Evolutionary conservation across 2,329 filamentous ascomycete species (phyloP).

Genomic region (Aspergillus brasiliensis): DNA sequence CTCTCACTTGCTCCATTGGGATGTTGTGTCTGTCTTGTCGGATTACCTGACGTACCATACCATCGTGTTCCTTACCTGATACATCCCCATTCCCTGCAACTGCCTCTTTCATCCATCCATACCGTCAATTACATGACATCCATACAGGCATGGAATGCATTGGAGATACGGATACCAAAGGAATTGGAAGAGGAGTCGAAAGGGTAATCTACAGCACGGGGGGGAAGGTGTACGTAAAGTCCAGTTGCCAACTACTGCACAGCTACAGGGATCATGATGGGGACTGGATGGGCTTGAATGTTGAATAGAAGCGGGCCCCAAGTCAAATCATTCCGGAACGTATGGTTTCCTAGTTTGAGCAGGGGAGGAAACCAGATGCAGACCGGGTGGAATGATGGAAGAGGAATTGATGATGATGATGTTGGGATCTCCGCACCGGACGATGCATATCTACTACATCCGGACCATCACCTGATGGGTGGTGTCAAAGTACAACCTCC

Average conservation of each 20-base stretch:
- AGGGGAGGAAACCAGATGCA: background rate
- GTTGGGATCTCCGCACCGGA: conserved; percentile 15
- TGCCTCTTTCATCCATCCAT: too few species aligned
- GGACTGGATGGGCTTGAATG: background rate
- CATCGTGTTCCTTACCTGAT: background rate
- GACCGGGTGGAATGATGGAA: conserved; percentile 4
- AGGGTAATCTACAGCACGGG: too few species aligned
- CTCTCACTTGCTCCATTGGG: too few species aligned
- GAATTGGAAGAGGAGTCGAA: too few species aligned
- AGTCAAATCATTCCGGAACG: background rate
- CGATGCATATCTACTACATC: background rate
- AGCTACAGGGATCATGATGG: background rate
- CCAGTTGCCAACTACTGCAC: background rate
- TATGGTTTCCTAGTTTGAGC: background rate
- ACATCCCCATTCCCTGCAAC: too few species aligned
- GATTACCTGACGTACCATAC: conserved; percentile 1
- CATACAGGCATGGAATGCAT: too few species aligned
- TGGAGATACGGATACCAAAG: too few species aligned
- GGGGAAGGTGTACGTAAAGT: too few species aligned
- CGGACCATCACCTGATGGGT: conserved; percentile 11
- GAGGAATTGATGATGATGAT: conserved; percentile 10
- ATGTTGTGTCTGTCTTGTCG: too few species aligned
- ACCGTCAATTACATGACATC: background rate
- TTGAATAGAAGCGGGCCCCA: background rate
- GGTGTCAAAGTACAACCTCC: background rate